A percentile compares a stretch with the other conserved stretches of the same genome.
These are phyloP conservation scores for Platanus orientalis DNA, from an alignment of 164 flowering plant species.

Conservation along the genomic window DNA sequence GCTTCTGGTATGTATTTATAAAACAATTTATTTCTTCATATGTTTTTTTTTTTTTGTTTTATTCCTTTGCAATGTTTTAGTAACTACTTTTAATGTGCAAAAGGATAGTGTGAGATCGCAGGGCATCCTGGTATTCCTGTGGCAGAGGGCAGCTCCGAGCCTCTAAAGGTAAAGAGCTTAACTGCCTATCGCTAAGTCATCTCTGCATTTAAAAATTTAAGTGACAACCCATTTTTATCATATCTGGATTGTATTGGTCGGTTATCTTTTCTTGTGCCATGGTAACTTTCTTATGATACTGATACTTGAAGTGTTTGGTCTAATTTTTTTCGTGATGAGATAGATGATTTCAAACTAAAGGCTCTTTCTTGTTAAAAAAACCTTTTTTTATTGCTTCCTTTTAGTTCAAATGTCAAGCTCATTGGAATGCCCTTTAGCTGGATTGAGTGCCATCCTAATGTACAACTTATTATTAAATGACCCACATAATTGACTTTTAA, in stretches of 20 bases:
- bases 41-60: not conserved
- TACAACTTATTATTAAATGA: too few species aligned
- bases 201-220: too few species aligned
- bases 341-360: too few species aligned
- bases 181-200: conserved; percentile 2
- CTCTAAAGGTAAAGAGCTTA: conserved; percentile 63
- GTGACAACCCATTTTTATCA: not conserved
- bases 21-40: not conserved
- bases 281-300: too few species aligned
- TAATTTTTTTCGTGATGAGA: too few species aligned
- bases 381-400: too few species aligned
- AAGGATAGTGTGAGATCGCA: conserved; percentile 99
- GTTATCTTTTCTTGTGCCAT: not conserved
- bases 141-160: conserved; percentile 82
- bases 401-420: too few species aligned
- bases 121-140: conserved; percentile 75
- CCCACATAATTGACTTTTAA: too few species aligned
- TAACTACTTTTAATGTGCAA: conserved; percentile 38
- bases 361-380: too few species aligned
- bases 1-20: conserved; percentile 59
- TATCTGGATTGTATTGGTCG: not conserved
- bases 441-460: too few species aligned
- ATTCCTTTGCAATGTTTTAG: conserved; percentile 10
- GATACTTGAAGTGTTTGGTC: too few species aligned
- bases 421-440: too few species aligned